These are phyloP conservation scores for Exophiala lecanii-corni DNA, from an alignment of 2,329 filamentous ascomycete species.

Conservation along the genomic window DNA sequence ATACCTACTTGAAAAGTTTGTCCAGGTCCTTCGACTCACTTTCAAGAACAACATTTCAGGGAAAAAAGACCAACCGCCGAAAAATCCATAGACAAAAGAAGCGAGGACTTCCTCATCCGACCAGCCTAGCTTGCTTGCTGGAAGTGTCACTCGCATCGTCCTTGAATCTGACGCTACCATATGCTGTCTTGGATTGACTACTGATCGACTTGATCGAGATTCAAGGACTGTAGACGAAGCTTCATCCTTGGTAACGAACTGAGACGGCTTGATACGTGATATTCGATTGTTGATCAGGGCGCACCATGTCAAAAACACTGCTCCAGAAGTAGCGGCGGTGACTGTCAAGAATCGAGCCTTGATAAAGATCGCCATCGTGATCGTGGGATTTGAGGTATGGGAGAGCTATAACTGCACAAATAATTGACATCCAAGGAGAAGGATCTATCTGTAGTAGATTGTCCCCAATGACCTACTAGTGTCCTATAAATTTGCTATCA, in stretches of 20 bases:
- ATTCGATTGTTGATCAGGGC: not conserved
- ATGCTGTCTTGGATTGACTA: conserved; percentile 5
- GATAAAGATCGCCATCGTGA: too few species aligned
- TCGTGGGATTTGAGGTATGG: too few species aligned
- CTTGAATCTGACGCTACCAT: not conserved
- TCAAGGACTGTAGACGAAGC: not conserved
- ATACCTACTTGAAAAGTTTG: conserved; percentile 4
- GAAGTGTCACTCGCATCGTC: conserved; percentile 4
- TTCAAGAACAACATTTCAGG: conserved; percentile 4
- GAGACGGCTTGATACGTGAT: conserved; percentile 1
- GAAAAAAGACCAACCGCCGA: conserved; percentile 11
- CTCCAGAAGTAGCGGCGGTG: not conserved
- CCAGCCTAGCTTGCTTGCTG: not conserved
- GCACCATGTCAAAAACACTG: not conserved
- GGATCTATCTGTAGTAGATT: too few species aligned
- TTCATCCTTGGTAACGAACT: not conserved
- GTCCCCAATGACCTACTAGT: too few species aligned
- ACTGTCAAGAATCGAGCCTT: too few species aligned
- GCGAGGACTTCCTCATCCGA: conserved; percentile 12
- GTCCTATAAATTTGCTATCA: too few species aligned
- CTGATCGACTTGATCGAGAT: not conserved
- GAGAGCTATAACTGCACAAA: too few species aligned
- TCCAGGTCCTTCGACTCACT: not conserved
- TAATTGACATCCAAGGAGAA: too few species aligned
- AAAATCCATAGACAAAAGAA: conserved; percentile 6